A percentile compares a stretch with the other conserved stretches of the same genome.
phyloP scores from a whole-genome alignment of 1,284 basidiomycete genomes.

The Irpex lacteus region DNA sequence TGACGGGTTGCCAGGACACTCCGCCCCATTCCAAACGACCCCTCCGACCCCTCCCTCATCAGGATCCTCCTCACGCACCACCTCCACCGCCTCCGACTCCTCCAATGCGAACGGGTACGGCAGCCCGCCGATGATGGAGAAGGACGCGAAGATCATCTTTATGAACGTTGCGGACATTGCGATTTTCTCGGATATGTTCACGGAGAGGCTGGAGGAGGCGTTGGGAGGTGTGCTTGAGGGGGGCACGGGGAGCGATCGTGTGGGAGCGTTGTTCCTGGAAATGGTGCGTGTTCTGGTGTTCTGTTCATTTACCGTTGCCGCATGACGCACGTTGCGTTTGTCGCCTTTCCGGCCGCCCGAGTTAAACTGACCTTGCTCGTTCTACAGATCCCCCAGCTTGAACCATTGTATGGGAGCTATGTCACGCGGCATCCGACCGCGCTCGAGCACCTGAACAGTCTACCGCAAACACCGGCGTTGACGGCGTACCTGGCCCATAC shows the following conservation, averaged over 20 bases:
- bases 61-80: conserved; percentile 44
- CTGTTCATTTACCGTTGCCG: not conserved
- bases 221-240: conserved; percentile 51
- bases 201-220: conserved; percentile 52
- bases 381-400: conserved; percentile 69
- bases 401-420: conserved; percentile 80
- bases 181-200: conserved; percentile 66
- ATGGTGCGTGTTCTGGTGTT: conserved; percentile 45
- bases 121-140: conserved; percentile 63
- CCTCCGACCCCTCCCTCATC: conserved; percentile 33
- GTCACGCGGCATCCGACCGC: conserved; percentile 85
- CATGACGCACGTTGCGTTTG: conserved; percentile 15
- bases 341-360: no score
- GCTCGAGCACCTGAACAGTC: conserved; percentile 62
- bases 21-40: conserved; percentile 26
- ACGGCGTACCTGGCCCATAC: conserved; percentile 67
- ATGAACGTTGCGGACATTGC: conserved; percentile 78
- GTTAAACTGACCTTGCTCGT: no score
- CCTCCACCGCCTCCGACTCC: conserved; percentile 53
- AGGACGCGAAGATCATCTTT: conserved; percentile 77
- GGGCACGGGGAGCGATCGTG: conserved; percentile 60
- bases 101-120: conserved; percentile 39
- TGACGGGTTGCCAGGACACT: conserved; percentile 24
- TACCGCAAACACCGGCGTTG: conserved; percentile 57
- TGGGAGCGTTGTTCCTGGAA: conserved; percentile 78